These are phyloP conservation scores for Euphorbia pulcherrima DNA, from an alignment of 345 rosid species.

Conservation along the genomic window DNA sequence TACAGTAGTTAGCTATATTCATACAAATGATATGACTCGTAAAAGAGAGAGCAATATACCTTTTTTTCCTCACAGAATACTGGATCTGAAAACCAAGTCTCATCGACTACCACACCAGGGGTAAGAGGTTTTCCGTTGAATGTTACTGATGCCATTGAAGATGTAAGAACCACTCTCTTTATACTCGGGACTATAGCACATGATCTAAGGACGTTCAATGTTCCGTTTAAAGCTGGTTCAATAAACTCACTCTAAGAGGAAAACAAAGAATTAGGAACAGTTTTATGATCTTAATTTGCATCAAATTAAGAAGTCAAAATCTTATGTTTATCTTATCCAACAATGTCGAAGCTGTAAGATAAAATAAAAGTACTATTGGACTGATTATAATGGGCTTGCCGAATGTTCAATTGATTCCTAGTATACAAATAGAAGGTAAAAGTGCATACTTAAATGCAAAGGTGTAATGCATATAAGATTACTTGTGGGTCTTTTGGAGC, in stretches of 20 bases:
- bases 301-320: neutral
- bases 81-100: constrained; percentile 24
- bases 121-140: constrained; percentile 18
- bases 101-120: constrained; percentile 18
- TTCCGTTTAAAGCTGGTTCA: constrained; percentile 18
- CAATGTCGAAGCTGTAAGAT: too few relatives aligned
- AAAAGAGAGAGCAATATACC: neutral
- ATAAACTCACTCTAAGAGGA: constrained; percentile 5
- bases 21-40: neutral
- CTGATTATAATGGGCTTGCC: too few relatives aligned
- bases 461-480: neutral
- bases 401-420: too few relatives aligned
- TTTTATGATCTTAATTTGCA: neutral
- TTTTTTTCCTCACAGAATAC: neutral
- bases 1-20: neutral
- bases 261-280: neutral
- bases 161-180: constrained; percentile 18
- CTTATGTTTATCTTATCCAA: too few relatives aligned
- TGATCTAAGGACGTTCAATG: constrained; percentile 15
- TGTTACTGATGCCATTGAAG: constrained; percentile 11
- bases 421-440: too few relatives aligned
- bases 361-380: too few relatives aligned
- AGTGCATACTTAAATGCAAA: too few relatives aligned
- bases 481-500: constrained; percentile 16
- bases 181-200: constrained; percentile 14